Evolutionary conservation across 2,329 filamentous ascomycete species (phyloP).

Genomic region (Blumeriella jaapii): DNA sequence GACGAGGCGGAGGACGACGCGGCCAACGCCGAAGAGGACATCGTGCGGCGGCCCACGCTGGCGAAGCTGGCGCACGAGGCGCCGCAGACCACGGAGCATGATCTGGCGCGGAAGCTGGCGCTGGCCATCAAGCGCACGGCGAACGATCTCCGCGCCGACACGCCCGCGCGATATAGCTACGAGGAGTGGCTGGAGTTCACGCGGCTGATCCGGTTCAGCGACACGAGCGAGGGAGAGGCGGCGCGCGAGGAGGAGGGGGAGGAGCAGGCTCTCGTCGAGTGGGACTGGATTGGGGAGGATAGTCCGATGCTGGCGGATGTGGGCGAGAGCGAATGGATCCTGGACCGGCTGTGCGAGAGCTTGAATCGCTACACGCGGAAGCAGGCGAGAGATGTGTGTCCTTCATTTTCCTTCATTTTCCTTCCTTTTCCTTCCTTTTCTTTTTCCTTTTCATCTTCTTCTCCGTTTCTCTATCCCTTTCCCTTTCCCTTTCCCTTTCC

Average conservation of each 20-base stretch:
- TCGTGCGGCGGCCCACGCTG: conserved; percentile 5
- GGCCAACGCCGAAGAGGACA: conserved; percentile 5
- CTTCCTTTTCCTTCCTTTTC: no score
- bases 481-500: no score
- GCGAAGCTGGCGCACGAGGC: conserved; percentile 33
- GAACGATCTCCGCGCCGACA: conserved; percentile 36
- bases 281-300: conserved; percentile 63
- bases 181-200: conserved; percentile 61
- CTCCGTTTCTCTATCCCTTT: no score
- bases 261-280: conserved; percentile 48
- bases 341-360: conserved; percentile 55
- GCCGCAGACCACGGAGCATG: conserved; percentile 29
- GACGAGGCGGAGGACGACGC: conserved; percentile 21
- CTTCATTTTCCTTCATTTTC: not conserved
- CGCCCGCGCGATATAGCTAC: conserved; percentile 45
- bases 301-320: conserved; percentile 54
- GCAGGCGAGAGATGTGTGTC: conserved; percentile 20
- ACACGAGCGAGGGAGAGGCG: conserved; percentile 25
- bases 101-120: conserved; percentile 44
- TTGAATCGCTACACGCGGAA: conserved; percentile 32
- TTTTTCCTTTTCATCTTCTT: no score
- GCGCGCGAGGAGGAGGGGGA: conserved; percentile 40
- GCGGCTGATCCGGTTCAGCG: conserved; percentile 46
- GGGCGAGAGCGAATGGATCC: conserved; percentile 54
- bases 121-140: conserved; percentile 44